These are phyloP conservation scores for Russula griseocarnosa DNA, from an alignment of 768 basidiomycete genomes.

Conservation along the genomic window DNA sequence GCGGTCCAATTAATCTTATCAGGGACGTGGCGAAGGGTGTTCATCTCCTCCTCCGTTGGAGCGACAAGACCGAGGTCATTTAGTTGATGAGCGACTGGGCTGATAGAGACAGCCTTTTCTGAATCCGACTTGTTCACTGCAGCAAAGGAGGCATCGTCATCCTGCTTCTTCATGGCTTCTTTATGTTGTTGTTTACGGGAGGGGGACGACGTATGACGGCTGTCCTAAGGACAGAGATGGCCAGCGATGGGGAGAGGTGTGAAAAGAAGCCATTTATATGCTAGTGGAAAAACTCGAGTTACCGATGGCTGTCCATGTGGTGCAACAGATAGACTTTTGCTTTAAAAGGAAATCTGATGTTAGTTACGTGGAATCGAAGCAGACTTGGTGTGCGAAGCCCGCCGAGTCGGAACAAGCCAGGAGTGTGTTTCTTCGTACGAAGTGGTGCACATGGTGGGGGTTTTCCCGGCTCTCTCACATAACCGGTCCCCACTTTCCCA, in stretches of 20 bases:
- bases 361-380: background rate
- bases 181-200: background rate
- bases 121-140: background rate
- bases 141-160: slow-evolving; percentile 18
- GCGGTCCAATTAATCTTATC: slow-evolving; percentile 30
- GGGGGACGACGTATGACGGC: no score
- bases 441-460: background rate
- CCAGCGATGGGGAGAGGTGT: background rate
- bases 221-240: background rate
- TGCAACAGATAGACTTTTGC: background rate
- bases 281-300: background rate
- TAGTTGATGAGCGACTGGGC: background rate
- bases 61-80: slow-evolving; percentile 19
- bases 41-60: slow-evolving; percentile 30
- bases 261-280: slow-evolving; percentile 7
- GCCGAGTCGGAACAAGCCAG: background rate
- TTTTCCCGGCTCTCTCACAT: background rate
- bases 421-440: no score
- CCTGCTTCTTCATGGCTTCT: slow-evolving; percentile 23
- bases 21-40: slow-evolving; percentile 29
- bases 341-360: slow-evolving; percentile 1
- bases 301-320: slow-evolving; percentile 5
- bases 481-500: no score
- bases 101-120: slow-evolving; percentile 8
- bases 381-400: background rate